Evolutionary conservation across 1,284 basidiomycete species (phyloP).

Genomic region (Apiotrichum veenhuisii): DNA sequence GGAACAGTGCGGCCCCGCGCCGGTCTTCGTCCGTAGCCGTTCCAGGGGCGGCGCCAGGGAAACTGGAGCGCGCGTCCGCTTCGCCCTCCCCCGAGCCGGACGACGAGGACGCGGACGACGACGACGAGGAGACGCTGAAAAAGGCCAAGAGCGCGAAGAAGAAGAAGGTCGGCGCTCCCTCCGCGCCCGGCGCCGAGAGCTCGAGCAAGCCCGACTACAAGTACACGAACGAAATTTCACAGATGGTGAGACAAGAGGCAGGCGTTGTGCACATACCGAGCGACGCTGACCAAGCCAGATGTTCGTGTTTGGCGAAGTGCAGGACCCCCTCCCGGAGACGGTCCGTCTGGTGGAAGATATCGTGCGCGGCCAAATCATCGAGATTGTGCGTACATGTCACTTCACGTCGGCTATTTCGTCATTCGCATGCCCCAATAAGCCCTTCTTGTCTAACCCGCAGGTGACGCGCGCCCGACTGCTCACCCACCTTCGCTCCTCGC

Average conservation of each 20-base stretch:
- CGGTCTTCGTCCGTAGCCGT: neutral
- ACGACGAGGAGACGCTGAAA: conserved; percentile 24
- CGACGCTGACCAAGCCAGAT: conserved; percentile 56
- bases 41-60: neutral
- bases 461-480: conserved; percentile 84
- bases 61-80: conserved; percentile 4
- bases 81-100: conserved; percentile 29
- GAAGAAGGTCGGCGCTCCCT: conserved; percentile 21
- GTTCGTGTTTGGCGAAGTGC: conserved; percentile 95
- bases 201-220: conserved; percentile 57
- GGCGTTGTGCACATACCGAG: too few relatives aligned
- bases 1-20: neutral
- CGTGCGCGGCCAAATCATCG: conserved; percentile 86
- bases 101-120: conserved; percentile 36
- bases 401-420: too few relatives aligned
- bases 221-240: conserved; percentile 74
- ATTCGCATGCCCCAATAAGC: too few relatives aligned
- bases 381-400: conserved; percentile 62
- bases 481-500: conserved; percentile 74
- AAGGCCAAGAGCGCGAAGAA: conserved; percentile 20
- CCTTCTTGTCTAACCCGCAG: conserved; percentile 52
- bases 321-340: conserved; percentile 81
- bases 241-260: conserved; percentile 58
- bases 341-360: conserved; percentile 93
- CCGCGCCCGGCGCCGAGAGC: conserved; percentile 5